Percentiles rank a stretch among this genome's conserved stretches.
These are phyloP conservation scores for Gelatoporia subvermispora DNA, from an alignment of 768 basidiomycete species.

Conservation along the genomic window DNA sequence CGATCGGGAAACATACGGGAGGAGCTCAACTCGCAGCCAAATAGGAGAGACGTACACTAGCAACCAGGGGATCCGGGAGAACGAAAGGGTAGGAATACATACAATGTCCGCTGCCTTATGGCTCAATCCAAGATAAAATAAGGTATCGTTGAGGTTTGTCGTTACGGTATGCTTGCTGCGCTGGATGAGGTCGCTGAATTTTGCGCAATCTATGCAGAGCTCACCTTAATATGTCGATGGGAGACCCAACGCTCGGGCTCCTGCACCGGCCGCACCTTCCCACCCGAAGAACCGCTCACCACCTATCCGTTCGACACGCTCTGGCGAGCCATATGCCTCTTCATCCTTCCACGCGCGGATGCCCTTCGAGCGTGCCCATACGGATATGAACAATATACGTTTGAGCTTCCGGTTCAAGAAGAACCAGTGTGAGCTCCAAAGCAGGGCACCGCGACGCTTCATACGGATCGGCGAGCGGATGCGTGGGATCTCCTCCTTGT, in stretches of 20 bases:
- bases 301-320: constrained; percentile 24
- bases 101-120: too few relatives aligned
- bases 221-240: too few relatives aligned
- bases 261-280: constrained; percentile 74
- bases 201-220: too few relatives aligned
- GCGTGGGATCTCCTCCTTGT: constrained; percentile 23
- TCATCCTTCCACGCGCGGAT: constrained; percentile 41
- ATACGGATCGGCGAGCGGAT: constrained; percentile 41
- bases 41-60: too few relatives aligned
- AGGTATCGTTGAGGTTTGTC: too few relatives aligned
- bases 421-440: constrained; percentile 98
- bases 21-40: background rate
- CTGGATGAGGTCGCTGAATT: too few relatives aligned
- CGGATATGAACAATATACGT: constrained; percentile 85
- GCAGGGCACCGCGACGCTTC: constrained; percentile 65
- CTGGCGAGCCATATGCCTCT: constrained; percentile 27
- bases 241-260: constrained; percentile 78
- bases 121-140: too few relatives aligned
- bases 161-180: too few relatives aligned
- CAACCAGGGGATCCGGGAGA: too few relatives aligned
- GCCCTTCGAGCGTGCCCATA: constrained; percentile 79
- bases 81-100: too few relatives aligned
- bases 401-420: constrained; percentile 92
- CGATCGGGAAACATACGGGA: background rate
- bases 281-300: constrained; percentile 72